phyloP scores from a whole-genome alignment of 2,329 filamentous ascomycete species.

The Microcyclosporella mali region DNA sequence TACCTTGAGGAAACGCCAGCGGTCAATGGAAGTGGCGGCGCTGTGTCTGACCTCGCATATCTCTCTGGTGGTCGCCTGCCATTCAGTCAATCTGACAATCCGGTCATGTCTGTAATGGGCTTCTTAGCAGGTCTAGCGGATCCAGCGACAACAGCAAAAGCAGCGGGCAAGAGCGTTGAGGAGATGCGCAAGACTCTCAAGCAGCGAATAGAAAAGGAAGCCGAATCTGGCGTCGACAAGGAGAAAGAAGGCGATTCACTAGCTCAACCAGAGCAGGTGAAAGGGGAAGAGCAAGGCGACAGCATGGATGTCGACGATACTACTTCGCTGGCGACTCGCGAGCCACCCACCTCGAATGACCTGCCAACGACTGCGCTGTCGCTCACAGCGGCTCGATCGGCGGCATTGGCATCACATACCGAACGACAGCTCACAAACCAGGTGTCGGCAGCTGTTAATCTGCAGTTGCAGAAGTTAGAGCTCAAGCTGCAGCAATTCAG shows the following conservation, averaged over 20 bases:
- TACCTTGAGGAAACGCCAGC: conserved; percentile 63
- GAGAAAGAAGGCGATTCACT: conserved; percentile 56
- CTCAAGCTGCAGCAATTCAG: conserved; percentile 93
- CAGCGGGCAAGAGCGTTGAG: conserved; percentile 79
- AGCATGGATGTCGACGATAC: conserved; percentile 55
- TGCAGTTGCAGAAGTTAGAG: conserved; percentile 92
- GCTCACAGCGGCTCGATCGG: conserved; percentile 75
- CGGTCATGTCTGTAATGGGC: conserved; percentile 90
- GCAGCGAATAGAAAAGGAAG: conserved; percentile 64
- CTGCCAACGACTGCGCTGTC: conserved; percentile 73
- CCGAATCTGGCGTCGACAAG: conserved; percentile 41
- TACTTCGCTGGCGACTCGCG: conserved; percentile 44
- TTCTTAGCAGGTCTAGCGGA: conserved; percentile 90
- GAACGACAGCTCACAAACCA: conserved; percentile 94
- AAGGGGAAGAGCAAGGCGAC: conserved; percentile 35
- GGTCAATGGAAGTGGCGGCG: conserved; percentile 51
- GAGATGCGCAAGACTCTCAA: conserved; percentile 76
- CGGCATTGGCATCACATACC: conserved; percentile 87
- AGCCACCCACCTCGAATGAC: conserved; percentile 35
- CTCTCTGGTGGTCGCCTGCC: conserved; percentile 71
- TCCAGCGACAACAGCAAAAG: conserved; percentile 81
- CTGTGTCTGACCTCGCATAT: conserved; percentile 50
- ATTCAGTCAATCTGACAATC: conserved; percentile 89
- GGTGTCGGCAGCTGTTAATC: conserved; percentile 84
- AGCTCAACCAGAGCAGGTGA: conserved; percentile 12